These are phyloP conservation scores for Capsella bursapastoris DNA, from an alignment of 345 rosid species.

Conservation along the genomic window DNA sequence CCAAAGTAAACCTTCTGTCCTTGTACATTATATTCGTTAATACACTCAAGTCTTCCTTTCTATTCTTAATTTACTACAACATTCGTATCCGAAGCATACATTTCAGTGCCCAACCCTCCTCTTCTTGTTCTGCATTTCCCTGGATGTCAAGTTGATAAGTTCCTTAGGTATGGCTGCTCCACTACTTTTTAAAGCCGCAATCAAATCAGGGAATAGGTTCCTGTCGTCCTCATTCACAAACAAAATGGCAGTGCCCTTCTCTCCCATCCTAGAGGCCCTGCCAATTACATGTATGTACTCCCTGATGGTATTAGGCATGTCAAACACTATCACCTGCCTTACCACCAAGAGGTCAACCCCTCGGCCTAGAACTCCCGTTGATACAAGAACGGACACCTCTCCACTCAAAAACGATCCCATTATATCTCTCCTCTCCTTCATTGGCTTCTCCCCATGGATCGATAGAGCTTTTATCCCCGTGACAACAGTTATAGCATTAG, in stretches of 20 bases:
- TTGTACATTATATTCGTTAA: not conserved
- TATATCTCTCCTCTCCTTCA: conserved; percentile 87
- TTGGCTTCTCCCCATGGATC: conserved; percentile 89
- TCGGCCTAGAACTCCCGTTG: conserved; percentile 82
- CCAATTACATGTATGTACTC: conserved; percentile 91
- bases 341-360: conserved; percentile 84
- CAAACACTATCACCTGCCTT: conserved; percentile 88
- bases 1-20: not conserved
- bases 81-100: conserved; percentile 19
- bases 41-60: not conserved
- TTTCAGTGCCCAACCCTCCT: conserved; percentile 56
- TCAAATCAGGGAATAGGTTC: conserved; percentile 66
- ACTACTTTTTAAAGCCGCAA: conserved; percentile 60
- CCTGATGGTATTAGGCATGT: conserved; percentile 77
- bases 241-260: conserved; percentile 66
- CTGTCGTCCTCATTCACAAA: conserved; percentile 76
- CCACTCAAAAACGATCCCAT: conserved; percentile 74
- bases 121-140: conserved; percentile 68
- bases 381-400: conserved; percentile 75
- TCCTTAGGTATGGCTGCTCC: conserved; percentile 81
- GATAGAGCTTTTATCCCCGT: conserved; percentile 81
- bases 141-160: conserved; percentile 56
- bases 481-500: conserved; percentile 68
- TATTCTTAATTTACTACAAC: not conserved
- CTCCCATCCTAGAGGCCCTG: conserved; percentile 84